Evolutionary conservation across 768 basidiomycete genomes (phyloP).

Genomic region (Tulasnella sp.): DNA sequence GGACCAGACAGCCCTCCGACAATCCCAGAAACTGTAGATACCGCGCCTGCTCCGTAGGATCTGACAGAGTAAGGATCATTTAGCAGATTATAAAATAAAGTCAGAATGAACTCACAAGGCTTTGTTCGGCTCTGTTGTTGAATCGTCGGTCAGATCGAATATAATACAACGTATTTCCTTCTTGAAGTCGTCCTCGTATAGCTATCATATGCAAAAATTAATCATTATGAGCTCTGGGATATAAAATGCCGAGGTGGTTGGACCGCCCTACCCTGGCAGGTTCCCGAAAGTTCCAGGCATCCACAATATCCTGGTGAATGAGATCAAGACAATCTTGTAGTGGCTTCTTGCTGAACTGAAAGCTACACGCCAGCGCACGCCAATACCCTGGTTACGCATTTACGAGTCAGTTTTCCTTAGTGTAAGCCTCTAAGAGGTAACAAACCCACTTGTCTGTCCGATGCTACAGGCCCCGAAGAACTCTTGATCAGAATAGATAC

Average conservation of each 20-base stretch:
- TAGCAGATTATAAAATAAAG: no score
- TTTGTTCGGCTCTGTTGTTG: background rate
- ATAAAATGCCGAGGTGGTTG: no score
- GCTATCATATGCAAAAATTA: no score
- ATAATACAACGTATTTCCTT: background rate
- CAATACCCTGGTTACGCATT: slow-evolving; percentile 17
- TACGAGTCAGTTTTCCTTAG: no score
- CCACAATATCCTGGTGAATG: slow-evolving; percentile 22
- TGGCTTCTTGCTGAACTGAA: slow-evolving; percentile 19
- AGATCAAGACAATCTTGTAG: slow-evolving; percentile 17
- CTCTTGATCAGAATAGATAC: background rate
- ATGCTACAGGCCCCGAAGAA: no score
- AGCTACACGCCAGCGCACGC: slow-evolving; percentile 19
- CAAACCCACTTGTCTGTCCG: slow-evolving; percentile 16
- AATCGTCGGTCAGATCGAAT: background rate
- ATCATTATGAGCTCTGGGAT: no score
- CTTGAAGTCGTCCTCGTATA: background rate
- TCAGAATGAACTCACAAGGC: background rate
- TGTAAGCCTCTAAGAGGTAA: no score
- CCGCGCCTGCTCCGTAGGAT: no score
- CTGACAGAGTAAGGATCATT: no score
- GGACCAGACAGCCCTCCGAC: background rate
- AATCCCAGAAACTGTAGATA: background rate
- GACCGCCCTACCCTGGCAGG: background rate
- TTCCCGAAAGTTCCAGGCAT: slow-evolving; percentile 24